Base-by-base conservation (phyloP, 1,139 yeast species). In the Fermentozyma sake region DNA sequence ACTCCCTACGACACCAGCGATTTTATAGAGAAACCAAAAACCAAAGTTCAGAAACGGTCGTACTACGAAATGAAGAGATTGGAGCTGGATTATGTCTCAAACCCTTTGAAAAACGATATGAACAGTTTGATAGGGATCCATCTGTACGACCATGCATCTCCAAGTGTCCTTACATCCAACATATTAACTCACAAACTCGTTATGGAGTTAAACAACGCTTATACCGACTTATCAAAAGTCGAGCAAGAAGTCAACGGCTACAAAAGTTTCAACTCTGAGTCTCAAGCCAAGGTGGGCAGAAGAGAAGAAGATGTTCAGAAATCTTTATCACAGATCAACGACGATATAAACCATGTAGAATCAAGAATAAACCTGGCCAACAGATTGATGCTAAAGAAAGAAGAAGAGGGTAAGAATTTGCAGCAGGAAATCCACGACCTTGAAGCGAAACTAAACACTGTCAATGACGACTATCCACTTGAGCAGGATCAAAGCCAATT, bases 21-120 rank as follows among this genome's bases (percentile, higher is more conserved):
- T 15, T 22, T 32, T 22, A 36, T 35, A 23, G 22, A 17, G 2
- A 35, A 35, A 3, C 24, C 26, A 16, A 29, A 35, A 6, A 26
- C 28, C 5, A 28, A 26, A 18, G 29, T 28, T 20, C 49, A 49
- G 32, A 58, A 61, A 18, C 48, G 56, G 25, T 47, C 68, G 6
- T 81, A 71, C 46, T 85, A 84, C 44, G 76, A 78, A 28, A 50
- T 63, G 16, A 82, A 82, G 50, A 63, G 95, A 37, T 55, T 81
- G 28, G 73, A 77, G 40, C 78, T 77, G 56, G 83, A 81, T 33
- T 80, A 79, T 45, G 68, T 79, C 9, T 65, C 79, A 14, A 81
- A 79, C 42, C 86, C 85, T 2, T 58, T 76, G 40, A 79, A 71
- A 38, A 76, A 67, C 44, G 76, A 70, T 36, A 73, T 66, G 49